A percentile compares a stretch with the other conserved stretches of the same genome.
These are phyloP conservation scores for Venturia aucupariae DNA, from an alignment of 2,329 filamentous ascomycete species.

Conservation along the genomic window DNA sequence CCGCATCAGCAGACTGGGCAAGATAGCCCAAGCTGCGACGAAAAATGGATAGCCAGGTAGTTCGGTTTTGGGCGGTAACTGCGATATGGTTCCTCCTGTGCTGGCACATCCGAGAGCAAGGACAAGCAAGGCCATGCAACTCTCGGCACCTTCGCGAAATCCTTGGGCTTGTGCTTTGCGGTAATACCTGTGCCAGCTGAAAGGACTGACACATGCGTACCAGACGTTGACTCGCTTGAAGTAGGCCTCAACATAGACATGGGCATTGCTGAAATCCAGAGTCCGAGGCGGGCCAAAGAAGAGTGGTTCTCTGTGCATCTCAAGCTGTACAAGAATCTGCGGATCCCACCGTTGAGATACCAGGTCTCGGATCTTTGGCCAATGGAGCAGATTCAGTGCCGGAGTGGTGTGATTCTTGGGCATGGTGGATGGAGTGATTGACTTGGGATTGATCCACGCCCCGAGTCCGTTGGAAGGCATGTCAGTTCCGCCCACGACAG, in stretches of 20 bases:
- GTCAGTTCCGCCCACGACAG: conserved; percentile 27
- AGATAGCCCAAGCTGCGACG: conserved; percentile 66
- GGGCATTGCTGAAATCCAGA: conserved; percentile 64
- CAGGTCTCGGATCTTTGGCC: conserved; percentile 70
- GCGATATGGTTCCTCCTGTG: conserved; percentile 65
- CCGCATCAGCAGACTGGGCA: conserved; percentile 70
- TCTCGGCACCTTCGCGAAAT: conserved; percentile 70
- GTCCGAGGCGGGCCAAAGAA: conserved; percentile 49
- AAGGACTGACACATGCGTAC: conserved; percentile 79
- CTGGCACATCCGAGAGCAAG: conserved; percentile 69
- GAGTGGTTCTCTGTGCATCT: conserved; percentile 71
- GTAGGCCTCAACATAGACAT: conserved; percentile 67
- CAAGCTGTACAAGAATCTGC: conserved; percentile 70
- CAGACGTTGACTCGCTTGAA: conserved; percentile 75
- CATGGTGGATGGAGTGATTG: conserved; percentile 69
- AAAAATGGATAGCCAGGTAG: conserved; percentile 72
- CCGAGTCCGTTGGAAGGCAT: conserved; percentile 50
- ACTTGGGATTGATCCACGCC: conserved; percentile 55
- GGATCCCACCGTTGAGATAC: conserved; percentile 71
- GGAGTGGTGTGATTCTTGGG: conserved; percentile 77
- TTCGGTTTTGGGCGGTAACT: conserved; percentile 58
- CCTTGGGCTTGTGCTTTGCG: conserved; percentile 64
- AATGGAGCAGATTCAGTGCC: conserved; percentile 67
- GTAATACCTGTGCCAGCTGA: conserved; percentile 69
- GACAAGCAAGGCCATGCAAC: conserved; percentile 72